Evolutionary conservation across 2,329 filamentous ascomycete species (phyloP), one percentile per base, ranked within the genome.

Genomic region (Botryotinia convoluta): DNA sequence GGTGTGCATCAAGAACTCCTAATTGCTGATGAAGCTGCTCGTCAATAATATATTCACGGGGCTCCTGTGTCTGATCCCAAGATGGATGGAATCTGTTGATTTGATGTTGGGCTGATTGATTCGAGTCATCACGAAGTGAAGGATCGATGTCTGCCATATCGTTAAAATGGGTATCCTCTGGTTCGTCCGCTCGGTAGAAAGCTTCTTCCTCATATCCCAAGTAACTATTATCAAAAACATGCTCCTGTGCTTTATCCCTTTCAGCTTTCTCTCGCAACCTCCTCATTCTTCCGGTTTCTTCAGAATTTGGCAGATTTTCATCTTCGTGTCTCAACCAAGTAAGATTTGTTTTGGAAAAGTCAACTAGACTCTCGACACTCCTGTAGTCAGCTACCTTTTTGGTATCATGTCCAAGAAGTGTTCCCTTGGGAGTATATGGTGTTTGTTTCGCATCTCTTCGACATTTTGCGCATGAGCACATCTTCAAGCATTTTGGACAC

Each of bases 281-380:
- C 72, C 79, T 77, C 78, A 81, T 80, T 61, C 81, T 77, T 12
- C 69, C 72, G 10, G 83, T 85, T 63, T 85, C 84, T 61, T 84
- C 79, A 3, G 82, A 81, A 75, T 83, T 81, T 45, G 68, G 54
- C 16, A 44, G 44, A 74, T 87, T 84, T 73, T 85, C 84, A n/a
- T 83, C 84, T 42, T 84, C 85, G 72, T 89, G 89, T 70, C 88
- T 87, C 65, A 98, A 84, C 94, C 94, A 98, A 60, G 87, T 88
- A 39, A 97, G 85, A 81, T 99, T 99, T 71, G 97, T 95, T 59
- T 93, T 86, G 39, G 93, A 90, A 82, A 98, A 98, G 80, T 98
- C 94, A 14, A 98, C 94, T 35, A 98, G 87, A 37, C 90, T 91
- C 81, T 98, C 95, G 9, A 97, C 90, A 79, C 95, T 98, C 74